These are phyloP conservation scores for Coix lacrymajobi DNA, from an alignment of 176 grass and related monocot species.

Conservation along the genomic window DNA sequence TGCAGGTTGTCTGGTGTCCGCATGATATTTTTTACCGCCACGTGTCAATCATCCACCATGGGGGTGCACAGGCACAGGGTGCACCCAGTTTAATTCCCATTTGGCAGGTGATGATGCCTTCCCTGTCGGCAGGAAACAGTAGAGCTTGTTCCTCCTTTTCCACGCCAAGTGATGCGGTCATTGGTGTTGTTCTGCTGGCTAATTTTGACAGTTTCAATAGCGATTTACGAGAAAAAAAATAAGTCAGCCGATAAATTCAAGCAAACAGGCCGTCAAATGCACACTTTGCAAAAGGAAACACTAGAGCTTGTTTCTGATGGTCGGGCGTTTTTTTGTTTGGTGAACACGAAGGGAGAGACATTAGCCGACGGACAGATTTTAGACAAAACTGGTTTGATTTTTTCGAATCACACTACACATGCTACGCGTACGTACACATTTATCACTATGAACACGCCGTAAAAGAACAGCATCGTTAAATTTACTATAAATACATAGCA, in stretches of 20 bases:
- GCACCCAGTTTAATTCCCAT: too few species aligned
- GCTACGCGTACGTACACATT: background rate
- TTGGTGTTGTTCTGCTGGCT: too few species aligned
- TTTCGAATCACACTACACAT: background rate
- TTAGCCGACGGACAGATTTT: background rate
- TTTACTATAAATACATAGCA: too few species aligned
- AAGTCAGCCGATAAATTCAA: too few species aligned
- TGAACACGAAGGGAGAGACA: background rate
- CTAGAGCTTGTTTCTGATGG: background rate
- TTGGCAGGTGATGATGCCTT: background rate
- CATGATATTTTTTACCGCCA: too few species aligned
- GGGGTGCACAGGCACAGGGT: too few species aligned
- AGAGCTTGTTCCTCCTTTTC: background rate
- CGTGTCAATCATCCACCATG: too few species aligned
- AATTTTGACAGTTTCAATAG: too few species aligned
- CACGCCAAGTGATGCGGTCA: background rate
- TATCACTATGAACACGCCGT: background rate
- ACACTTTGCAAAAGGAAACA: background rate
- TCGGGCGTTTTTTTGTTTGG: background rate
- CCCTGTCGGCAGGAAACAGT: background rate
- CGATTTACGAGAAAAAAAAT: too few species aligned
- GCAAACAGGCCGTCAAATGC: too few species aligned
- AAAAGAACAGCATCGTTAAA: background rate
- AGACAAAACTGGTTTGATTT: background rate
- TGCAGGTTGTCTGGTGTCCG: too few species aligned